Evolutionary conservation across 2,329 filamentous ascomycete genomes (phyloP), one percentile per base, ranked within the genome.

Genomic region (Talaromyces atroroseus): DNA sequence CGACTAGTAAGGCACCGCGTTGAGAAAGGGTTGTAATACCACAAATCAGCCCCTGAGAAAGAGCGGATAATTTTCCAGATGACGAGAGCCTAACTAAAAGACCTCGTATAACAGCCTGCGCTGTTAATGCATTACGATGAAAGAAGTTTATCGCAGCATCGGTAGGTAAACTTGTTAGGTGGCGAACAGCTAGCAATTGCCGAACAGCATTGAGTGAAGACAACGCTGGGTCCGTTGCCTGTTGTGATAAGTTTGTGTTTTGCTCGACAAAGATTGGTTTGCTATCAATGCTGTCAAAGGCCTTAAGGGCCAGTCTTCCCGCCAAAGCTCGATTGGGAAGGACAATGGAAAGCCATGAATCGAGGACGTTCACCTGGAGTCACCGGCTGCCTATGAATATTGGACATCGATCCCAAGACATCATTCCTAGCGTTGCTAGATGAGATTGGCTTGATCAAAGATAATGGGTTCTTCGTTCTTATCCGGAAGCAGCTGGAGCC

Each of bases 391-490:
- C 18, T 85, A 84, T 64, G 76, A 81, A 21, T 70, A 23, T 84
- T 80, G 61, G 63, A 78, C 2, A 77, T 83, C 21, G 50, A 63
- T 0, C 75, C 78, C 1, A 71, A 67, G 50, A 77, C 80, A 1
- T 77, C 78, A 0, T 75, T 78, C 57, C 72, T 85, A 2, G 81
- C 80, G 0, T 72, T 85, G 0, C 72, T 84, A 0, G 82, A 82
- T 21, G 81, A 84, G 60, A 80, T 85, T 51, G 82, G 81, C 47
- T 74, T 76, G 56, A 59, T 69, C 8, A 71, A 78, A 57, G 71
- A 78, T 44, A 62, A 72, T 14, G 73, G 76, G 0, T 76, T 76
- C 60, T 68, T 77, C 34, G 53, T 34, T 1, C 85, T 84, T 61
- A 65, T 84, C 10, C 69, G 64, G 69, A 5, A 64, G 70, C 79